Evolutionary conservation across 179 eudicot species (phyloP).

Genomic region (Spergularia azorica): DNA sequence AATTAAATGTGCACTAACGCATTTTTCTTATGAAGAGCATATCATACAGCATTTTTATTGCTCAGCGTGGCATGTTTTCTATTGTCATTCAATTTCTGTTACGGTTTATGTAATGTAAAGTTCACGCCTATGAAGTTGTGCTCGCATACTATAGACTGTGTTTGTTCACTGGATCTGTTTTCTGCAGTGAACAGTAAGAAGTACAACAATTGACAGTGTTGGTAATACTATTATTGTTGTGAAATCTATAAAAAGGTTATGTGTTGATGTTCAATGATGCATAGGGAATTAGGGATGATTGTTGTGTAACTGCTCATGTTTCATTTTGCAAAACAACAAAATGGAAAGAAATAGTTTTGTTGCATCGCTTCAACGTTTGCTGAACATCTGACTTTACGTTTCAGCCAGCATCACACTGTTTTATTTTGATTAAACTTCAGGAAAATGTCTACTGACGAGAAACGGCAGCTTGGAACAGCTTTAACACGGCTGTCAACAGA

Average conservation of each 20-base stretch:
- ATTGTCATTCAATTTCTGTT: no score
- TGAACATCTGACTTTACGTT: no score
- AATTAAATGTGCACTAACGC: no score
- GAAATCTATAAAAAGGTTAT: not conserved
- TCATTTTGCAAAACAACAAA: not conserved
- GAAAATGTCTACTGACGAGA: slow-evolving; percentile 62
- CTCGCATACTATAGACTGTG: not conserved
- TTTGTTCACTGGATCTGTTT: not conserved
- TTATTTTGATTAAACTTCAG: slow-evolving; percentile 32
- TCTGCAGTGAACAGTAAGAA: not conserved
- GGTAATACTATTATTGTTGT: no score
- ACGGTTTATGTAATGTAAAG: not conserved
- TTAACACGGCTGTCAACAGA: slow-evolving; percentile 60
- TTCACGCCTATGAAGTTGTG: not conserved
- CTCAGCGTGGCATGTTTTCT: no score
- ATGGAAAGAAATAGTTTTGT: no score
- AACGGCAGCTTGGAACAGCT: slow-evolving; percentile 70
- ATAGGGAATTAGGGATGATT: not conserved
- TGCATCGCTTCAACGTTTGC: no score
- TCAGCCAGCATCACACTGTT: no score
- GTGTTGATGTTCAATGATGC: not conserved
- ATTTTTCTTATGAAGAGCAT: no score
- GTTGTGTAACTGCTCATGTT: not conserved
- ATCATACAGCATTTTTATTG: no score
- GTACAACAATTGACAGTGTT: no score